Percentiles rank a stretch among this genome's conserved stretches.
Evolutionary conservation across 1,284 basidiomycete genomes (phyloP).

Genomic region (Cutaneotrichosporon sp.): DNA sequence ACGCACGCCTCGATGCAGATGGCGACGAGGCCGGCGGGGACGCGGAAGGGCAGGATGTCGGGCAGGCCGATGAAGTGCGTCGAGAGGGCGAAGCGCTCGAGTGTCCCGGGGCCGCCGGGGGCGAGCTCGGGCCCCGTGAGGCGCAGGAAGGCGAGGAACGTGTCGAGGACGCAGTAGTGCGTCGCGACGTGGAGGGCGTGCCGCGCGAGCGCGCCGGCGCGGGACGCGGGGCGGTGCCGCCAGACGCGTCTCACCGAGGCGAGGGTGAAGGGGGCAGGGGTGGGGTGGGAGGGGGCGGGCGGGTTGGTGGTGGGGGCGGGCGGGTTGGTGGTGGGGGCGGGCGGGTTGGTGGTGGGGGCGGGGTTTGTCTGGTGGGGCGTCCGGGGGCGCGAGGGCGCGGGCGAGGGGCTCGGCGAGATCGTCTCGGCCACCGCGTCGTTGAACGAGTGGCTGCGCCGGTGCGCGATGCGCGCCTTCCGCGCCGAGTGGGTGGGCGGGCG

Average conservation of each 20-base stretch:
- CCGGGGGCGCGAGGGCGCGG: not conserved
- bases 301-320: not conserved
- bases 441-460: not conserved
- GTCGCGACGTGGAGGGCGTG: slow-evolving; percentile 28
- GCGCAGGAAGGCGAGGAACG: slow-evolving; percentile 33
- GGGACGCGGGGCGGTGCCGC: slow-evolving; percentile 19
- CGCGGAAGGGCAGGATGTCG: slow-evolving; percentile 4
- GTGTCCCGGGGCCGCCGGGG: slow-evolving; percentile 14
- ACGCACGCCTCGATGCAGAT: slow-evolving; percentile 30
- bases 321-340: not conserved
- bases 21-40: slow-evolving; percentile 24
- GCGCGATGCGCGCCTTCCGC: not conserved
- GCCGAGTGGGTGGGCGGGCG: not conserved
- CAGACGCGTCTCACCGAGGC: not conserved
- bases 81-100: slow-evolving; percentile 22
- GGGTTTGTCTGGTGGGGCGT: not conserved
- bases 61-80: slow-evolving; percentile 36
- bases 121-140: slow-evolving; percentile 30
- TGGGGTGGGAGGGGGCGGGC: not conserved
- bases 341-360: too few species aligned
- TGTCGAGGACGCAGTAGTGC: slow-evolving; percentile 38
- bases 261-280: not conserved
- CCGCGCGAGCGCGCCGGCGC: slow-evolving; percentile 28
- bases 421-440: not conserved
- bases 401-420: not conserved